Conservation (phyloP, 1,139 yeast genomes). For the Kluyveromyces sp. region DNA sequence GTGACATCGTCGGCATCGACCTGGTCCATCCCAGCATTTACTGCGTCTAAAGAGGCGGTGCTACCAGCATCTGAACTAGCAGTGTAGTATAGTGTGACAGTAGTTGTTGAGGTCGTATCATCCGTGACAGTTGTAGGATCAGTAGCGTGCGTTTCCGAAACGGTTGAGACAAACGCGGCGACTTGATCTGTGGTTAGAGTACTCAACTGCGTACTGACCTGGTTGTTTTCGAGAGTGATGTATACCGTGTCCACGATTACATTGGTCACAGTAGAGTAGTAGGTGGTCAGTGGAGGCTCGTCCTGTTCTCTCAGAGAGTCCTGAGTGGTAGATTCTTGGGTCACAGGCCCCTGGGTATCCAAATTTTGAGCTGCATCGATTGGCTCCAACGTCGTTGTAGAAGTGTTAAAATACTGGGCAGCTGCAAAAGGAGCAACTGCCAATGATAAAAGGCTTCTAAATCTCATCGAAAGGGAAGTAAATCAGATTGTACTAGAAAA, state of each 20-base stretch:
- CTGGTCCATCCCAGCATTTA: constrained; percentile 12
- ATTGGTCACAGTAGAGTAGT: background rate
- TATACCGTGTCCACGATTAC: constrained; percentile 2
- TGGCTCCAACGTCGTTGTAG: constrained; percentile 16
- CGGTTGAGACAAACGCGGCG: constrained; percentile 3
- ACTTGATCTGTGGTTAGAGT: constrained; percentile 1
- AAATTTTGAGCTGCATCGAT: background rate
- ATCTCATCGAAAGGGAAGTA: constrained; percentile 8
- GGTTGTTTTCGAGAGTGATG: background rate
- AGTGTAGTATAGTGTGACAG: constrained; percentile 18
- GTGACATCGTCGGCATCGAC: constrained; percentile 17
- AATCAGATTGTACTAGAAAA: too few species aligned
- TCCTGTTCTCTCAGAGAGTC: too few species aligned
- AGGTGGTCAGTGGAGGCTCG: background rate
- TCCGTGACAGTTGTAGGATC: constrained; percentile 21
- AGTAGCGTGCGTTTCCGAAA: constrained; percentile 13
- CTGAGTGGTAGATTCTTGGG: background rate
- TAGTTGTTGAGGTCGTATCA: constrained; percentile 19
- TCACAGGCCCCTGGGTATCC: background rate
- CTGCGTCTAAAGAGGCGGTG: constrained; percentile 11
- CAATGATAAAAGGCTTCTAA: background rate
- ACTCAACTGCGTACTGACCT: background rate
- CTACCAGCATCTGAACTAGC: constrained; percentile 1
- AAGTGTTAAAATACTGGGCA: constrained; percentile 16
- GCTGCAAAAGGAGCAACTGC: constrained; percentile 17